These are phyloP conservation scores for Verticillium longisporum DNA, from an alignment of 2,329 filamentous ascomycete genomes.

Conservation along the genomic window DNA sequence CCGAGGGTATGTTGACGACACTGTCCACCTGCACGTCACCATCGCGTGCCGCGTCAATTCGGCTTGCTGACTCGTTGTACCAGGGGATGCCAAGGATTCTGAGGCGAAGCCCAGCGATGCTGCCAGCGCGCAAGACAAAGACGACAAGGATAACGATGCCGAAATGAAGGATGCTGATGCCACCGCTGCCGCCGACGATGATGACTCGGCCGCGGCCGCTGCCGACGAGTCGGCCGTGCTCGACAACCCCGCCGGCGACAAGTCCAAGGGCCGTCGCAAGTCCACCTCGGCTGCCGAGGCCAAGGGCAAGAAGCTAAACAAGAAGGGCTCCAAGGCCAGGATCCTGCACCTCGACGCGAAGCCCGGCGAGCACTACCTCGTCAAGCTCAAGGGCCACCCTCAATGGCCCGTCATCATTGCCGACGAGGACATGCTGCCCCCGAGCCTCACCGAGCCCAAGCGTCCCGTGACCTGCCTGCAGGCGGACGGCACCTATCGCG, in stretches of 20 bases:
- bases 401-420: constrained; percentile 93
- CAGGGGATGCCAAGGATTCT: constrained; percentile 20
- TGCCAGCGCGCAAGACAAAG: constrained; percentile 18
- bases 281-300: constrained; percentile 58
- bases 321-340: constrained; percentile 73
- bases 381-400: constrained; percentile 89
- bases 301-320: constrained; percentile 75
- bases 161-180: constrained; percentile 68
- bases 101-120: constrained; percentile 22
- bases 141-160: constrained; percentile 34
- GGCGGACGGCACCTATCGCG: constrained; percentile 77
- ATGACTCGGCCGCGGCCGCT: constrained; percentile 1
- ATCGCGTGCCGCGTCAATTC: background rate
- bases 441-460: constrained; percentile 39
- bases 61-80: constrained; percentile 9
- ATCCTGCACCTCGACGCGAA: constrained; percentile 70
- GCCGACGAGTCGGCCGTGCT: no score
- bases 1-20: constrained; percentile 21
- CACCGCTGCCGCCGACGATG: constrained; percentile 16
- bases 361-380: constrained; percentile 86
- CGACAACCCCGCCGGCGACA: constrained; percentile 25
- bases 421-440: constrained; percentile 87
- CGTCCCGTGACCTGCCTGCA: constrained; percentile 80
- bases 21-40: background rate
- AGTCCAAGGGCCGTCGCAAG: constrained; percentile 59